Evolutionary conservation across 169 alveolate species (phyloP).

Genomic region (Plasmodium gaboni): DNA sequence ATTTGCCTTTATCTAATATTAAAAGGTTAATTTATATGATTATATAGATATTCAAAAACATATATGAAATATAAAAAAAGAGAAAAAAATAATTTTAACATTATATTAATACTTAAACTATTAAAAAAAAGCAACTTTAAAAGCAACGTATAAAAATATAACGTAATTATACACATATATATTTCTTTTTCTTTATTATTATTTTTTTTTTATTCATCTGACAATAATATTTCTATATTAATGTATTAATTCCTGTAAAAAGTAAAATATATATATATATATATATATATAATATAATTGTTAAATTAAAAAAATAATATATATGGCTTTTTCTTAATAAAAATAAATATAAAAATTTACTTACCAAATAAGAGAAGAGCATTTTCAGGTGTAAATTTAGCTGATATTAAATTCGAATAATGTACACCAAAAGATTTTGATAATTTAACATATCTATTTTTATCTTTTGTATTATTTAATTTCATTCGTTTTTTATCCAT

Average conservation of each 20-base stretch:
- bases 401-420: constrained; percentile 66
- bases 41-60: no score
- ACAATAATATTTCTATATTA: constrained; percentile 6
- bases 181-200: no score
- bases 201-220: no score
- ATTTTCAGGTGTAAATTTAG: constrained; percentile 73
- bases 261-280: background rate
- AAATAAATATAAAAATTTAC: background rate
- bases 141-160: no score
- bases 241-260: constrained; percentile 37
- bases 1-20: no score
- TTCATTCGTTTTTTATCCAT: constrained; percentile 36
- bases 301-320: background rate
- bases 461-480: constrained; percentile 17
- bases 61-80: no score
- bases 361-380: constrained; percentile 71
- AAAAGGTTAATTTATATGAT: no score
- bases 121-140: no score
- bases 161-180: no score
- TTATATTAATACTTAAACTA: no score
- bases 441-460: constrained; percentile 40
- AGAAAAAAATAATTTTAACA: no score
- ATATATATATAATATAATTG: constrained; percentile 5
- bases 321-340: background rate
- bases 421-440: constrained; percentile 73